A percentile compares a stretch with the other conserved stretches of the same genome.
phyloP scores from a whole-genome alignment of 176 grass and related monocot genomes.

The Metroxylon sagu region DNA sequence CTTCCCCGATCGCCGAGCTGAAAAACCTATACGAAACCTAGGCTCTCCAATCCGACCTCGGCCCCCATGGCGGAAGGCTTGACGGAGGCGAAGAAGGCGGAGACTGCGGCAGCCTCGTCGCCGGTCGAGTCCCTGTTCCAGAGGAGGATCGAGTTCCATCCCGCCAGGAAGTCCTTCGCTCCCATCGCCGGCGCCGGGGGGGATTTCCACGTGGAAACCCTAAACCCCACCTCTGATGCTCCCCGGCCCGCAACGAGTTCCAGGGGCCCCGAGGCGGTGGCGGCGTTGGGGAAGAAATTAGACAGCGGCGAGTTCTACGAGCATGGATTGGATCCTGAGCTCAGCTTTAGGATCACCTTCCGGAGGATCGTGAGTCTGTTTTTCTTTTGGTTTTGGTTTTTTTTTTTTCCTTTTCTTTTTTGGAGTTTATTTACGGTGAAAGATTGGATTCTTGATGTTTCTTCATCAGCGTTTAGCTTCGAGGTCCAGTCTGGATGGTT shows the following conservation, averaged over 20 bases:
- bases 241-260: conserved; percentile 1
- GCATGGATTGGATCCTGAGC: conserved; percentile 59
- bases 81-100: conserved; percentile 16
- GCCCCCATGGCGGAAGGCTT: not conserved
- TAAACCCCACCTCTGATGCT: conserved; percentile 40
- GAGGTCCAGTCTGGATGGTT: no score
- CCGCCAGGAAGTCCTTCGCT: conserved; percentile 31
- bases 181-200: conserved; percentile 16
- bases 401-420: not conserved
- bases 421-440: not conserved
- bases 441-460: not conserved
- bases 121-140: conserved; percentile 50
- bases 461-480: no score
- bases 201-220: conserved; percentile 65
- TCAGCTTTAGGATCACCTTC: conserved; percentile 77
- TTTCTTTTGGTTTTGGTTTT: not conserved
- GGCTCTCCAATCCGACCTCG: not conserved
- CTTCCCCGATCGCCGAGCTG: not conserved
- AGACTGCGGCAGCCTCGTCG: conserved; percentile 5
- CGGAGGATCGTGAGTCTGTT: conserved; percentile 79
- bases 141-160: conserved; percentile 77
- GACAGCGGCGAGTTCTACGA: conserved; percentile 41
- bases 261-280: conserved; percentile 2
- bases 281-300: conserved; percentile 21
- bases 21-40: not conserved